Evolutionary conservation across 352 stramenopile genomes (phyloP).

Genomic region (Globisporangium paddicum): DNA sequence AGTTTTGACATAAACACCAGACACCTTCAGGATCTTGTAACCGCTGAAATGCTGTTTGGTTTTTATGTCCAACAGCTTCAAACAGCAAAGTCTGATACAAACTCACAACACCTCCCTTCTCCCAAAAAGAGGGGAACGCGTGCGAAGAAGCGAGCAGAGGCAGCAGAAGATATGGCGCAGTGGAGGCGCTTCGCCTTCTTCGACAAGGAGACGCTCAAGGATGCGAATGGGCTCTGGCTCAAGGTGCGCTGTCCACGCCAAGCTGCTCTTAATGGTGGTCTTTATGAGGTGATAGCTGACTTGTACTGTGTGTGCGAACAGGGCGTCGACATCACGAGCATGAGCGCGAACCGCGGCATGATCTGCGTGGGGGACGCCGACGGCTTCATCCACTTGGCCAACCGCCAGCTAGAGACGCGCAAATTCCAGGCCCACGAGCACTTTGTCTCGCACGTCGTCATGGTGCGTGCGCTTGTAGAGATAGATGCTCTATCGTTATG

Average conservation of each 20-base stretch:
- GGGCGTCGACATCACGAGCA: constrained; percentile 82
- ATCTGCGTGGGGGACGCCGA: constrained; percentile 82
- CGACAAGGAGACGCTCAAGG: constrained; percentile 85
- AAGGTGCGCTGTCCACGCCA: constrained; percentile 37
- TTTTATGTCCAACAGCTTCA: not conserved
- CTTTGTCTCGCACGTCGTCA: constrained; percentile 86
- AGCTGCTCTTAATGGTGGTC: not conserved
- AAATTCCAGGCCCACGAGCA: constrained; percentile 84
- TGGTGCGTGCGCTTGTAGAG: constrained; percentile 34
- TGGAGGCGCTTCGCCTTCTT: constrained; percentile 89
- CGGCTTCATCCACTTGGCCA: constrained; percentile 80
- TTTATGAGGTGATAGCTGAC: not conserved
- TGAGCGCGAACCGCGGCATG: constrained; percentile 84
- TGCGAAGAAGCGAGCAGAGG: constrained; percentile 1
- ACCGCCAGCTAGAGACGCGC: constrained; percentile 73
- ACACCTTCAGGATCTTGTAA: not conserved
- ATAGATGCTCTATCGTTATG: not conserved
- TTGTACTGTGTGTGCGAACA: constrained; percentile 16
- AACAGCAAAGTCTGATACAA: not conserved
- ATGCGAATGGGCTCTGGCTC: constrained; percentile 77
- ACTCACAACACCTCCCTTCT: not conserved
- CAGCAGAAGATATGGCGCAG: constrained; percentile 59
- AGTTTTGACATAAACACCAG: not conserved
- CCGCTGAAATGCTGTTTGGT: not conserved
- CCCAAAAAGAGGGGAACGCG: constrained; percentile 7